Base-by-base conservation (phyloP, 2,329 filamentous ascomycete genomes). In the Dothideomycetes sp. region DNA sequence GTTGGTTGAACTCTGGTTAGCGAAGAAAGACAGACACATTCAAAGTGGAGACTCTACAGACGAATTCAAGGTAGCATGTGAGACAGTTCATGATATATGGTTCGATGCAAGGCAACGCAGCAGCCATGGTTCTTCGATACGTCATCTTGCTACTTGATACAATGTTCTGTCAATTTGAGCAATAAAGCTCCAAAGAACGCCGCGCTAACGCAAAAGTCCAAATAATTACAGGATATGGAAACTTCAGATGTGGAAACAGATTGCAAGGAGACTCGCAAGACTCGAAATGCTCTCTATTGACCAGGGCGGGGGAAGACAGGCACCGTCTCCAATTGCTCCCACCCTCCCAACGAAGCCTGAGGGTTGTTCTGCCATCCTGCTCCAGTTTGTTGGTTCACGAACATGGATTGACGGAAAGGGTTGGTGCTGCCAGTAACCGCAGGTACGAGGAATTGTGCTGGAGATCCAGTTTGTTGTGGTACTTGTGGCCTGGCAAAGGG, bases 391-490 rank as follows among this genome's bases (percentile, higher is more conserved):
- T 94, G 87, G 56, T 94, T 91, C 38, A 94, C 80, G 59, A 95
- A 94, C 4, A 81, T 78, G 32, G 83, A 85, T 57, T 96, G 87
- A 12, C 91, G 76, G 72, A 96, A 96, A 1, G 91, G 91, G 54
- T 98, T 98, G 2, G 88, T 95, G 54, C 77, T 86, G 7, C 87
- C 88, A 0, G 88, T 95, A 1, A 82, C 74, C 54, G 89, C 86
- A 2, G 86, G 64, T 34, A 71, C 54, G 27, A 47, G 58, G n/a
- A 61, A 59, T 3, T 59, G 54, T 10, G 57, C 47, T 6, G 64
- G 47, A 17, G 62, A 60, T 13, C 63, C 57, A 11, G 64, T 53
- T 27, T 55, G 53, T 32, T 63, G 56, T 30, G 60, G 54, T 23
- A 70, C 62, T 13, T 70, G 63, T 1, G 64, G 49, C 15, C 30